These are phyloP conservation scores for Cucurbitaria berberidis DNA, from an alignment of 2,329 filamentous ascomycete species.

Conservation along the genomic window DNA sequence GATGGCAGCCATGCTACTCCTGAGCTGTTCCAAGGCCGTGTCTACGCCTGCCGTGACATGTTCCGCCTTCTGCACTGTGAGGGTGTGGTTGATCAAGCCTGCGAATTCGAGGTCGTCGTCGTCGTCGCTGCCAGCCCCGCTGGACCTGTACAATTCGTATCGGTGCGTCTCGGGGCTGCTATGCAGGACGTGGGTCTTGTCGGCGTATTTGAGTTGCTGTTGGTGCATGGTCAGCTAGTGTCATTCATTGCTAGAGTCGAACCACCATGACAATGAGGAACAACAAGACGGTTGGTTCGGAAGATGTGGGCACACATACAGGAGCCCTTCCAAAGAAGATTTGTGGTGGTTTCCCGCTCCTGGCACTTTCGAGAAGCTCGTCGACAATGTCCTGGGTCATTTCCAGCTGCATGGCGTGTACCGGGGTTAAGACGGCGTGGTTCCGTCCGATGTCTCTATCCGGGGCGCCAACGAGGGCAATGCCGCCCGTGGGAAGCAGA, in stretches of 20 bases:
- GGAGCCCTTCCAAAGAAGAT: slow-evolving; percentile 49
- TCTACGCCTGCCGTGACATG: slow-evolving; percentile 63
- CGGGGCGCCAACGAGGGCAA: slow-evolving; percentile 50
- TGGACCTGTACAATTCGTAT: slow-evolving; percentile 63
- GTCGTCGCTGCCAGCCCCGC: slow-evolving; percentile 38
- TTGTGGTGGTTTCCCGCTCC: slow-evolving; percentile 46
- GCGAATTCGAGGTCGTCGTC: slow-evolving; percentile 59
- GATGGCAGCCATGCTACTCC: slow-evolving; percentile 64
- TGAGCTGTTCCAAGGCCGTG: slow-evolving; percentile 64
- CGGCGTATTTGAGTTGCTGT: slow-evolving; percentile 63
- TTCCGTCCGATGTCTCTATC: slow-evolving; percentile 44
- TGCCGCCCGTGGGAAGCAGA: slow-evolving; percentile 34
- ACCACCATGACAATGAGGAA: slow-evolving; percentile 9
- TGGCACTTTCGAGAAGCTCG: slow-evolving; percentile 48
- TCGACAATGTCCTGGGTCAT: slow-evolving; percentile 51
- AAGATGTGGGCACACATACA: slow-evolving; percentile 39
- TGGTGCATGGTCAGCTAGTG: slow-evolving; percentile 37
- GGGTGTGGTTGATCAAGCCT: slow-evolving; percentile 63
- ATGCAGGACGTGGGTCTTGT: slow-evolving; percentile 62
- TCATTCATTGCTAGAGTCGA: slow-evolving; percentile 20
- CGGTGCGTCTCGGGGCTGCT: slow-evolving; percentile 60
- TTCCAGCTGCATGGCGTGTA: slow-evolving; percentile 52
- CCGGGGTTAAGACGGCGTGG: slow-evolving; percentile 36
- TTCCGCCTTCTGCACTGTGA: slow-evolving; percentile 61
- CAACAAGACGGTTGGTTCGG: slow-evolving; percentile 5